Evolutionary conservation across 108 stramenopile species (phyloP), one percentile per base, ranked within the genome.

Genomic region (Aureococcus anophagefferens): DNA sequence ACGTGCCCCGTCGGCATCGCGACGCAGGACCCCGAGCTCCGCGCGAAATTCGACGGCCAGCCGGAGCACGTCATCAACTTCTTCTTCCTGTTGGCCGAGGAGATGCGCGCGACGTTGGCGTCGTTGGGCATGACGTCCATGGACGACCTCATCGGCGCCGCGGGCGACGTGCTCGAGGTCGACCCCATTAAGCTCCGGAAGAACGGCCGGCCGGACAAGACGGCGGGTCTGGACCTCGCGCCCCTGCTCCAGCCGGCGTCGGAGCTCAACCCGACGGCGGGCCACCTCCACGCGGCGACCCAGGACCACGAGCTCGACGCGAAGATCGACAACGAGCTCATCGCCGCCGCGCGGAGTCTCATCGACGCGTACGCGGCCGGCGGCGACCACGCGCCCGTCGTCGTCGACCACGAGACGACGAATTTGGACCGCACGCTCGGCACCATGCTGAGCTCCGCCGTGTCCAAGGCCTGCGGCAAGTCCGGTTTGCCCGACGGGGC

Each of bases 61-160:
- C 95, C 97, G 30, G 94, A 96, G 77, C 94, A 96, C 80, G 97
- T 98, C 35, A 83, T 96, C 72, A 96, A 96, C 80, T 98, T 93
- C 84, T 93, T 96, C 76, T 94, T 91, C 74, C 79, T 95, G 74
- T 79, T 95, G 79, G 95, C 94, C 62, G 95, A 96, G 79, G 94
- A 95, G 72, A 83, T 93, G 72, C 89, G 96, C 37, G 92, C 93
- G 74, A 92, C 91, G 65, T 94, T 98, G 93, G 93, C 93, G 31
- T 84, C 89, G 74, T 69, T 98, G 62, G 97, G 97, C 71, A 93
- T 93, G 89, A 86, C 94, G 34, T 89, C 81, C 40, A 83, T 95
- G 77, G 92, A 92, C 70, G 97, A 98, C 32, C 92, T 96, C 89
- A 83, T 98, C 79, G 95, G 95, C 36, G 91, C 94, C 68, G 93